phyloP scores from a whole-genome alignment of 306 rosid genomes.

The Malus sylvestris region DNA sequence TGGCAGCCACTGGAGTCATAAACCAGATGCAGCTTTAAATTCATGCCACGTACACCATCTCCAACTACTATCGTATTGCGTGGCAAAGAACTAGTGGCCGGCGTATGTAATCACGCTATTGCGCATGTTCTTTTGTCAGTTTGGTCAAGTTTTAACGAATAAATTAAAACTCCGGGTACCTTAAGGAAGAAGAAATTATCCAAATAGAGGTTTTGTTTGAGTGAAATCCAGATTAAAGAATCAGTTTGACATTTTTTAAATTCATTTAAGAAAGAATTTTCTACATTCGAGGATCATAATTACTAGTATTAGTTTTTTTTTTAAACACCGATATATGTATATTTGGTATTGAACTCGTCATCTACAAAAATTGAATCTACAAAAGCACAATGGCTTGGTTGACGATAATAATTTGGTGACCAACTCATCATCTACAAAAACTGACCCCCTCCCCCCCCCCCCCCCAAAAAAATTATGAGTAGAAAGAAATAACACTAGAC shows the following conservation, averaged over 20 bases:
- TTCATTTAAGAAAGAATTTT: neutral
- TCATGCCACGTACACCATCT: neutral
- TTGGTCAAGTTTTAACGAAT: neutral
- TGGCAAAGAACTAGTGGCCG: neutral
- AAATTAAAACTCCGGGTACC: too few relatives aligned
- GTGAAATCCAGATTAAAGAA: neutral
- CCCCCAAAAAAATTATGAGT: too few relatives aligned
- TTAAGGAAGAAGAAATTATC: neutral
- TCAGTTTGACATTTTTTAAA: neutral
- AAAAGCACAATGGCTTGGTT: too few relatives aligned
- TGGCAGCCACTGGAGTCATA: neutral
- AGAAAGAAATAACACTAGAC: too few relatives aligned
- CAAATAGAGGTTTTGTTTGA: neutral
- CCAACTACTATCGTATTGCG: neutral
- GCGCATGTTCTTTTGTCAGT: neutral
- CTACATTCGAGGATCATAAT: neutral
- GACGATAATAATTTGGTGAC: neutral
- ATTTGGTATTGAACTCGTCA: too few relatives aligned
- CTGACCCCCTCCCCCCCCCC: too few relatives aligned
- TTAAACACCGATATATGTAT: too few relatives aligned
- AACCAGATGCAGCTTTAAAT: rapidly evolving
- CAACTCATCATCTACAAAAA: too few relatives aligned
- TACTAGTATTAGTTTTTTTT: too few relatives aligned
- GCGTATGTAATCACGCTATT: neutral
- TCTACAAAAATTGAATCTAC: too few relatives aligned